phyloP scores from a whole-genome alignment of 73 alveolate genomes.

The Paramecium caudatum region DNA sequence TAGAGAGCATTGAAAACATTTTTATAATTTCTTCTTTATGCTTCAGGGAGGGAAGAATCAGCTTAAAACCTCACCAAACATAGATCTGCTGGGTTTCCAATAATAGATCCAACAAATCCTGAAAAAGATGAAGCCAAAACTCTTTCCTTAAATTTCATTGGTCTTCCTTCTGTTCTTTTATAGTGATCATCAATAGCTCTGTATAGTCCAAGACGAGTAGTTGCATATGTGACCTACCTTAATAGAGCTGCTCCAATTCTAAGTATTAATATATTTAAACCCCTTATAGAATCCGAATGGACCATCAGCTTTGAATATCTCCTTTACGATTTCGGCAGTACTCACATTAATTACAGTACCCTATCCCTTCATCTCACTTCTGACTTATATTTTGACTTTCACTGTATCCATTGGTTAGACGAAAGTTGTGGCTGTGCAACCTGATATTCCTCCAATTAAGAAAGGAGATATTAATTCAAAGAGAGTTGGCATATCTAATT shows the following conservation, averaged over 20 bases:
- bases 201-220: slow-evolving; percentile 89
- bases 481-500: slow-evolving; percentile 45
- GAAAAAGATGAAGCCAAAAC: slow-evolving; percentile 82
- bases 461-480: slow-evolving; percentile 76
- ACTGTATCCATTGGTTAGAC: slow-evolving; percentile 90
- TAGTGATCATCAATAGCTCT: slow-evolving; percentile 65
- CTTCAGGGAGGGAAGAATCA: slow-evolving; percentile 86
- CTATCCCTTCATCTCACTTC: slow-evolving; percentile 80
- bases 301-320: slow-evolving; percentile 80
- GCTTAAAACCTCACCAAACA: slow-evolving; percentile 89
- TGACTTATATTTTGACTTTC: slow-evolving; percentile 88
- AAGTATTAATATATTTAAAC: neutral
- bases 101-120: slow-evolving; percentile 90
- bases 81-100: slow-evolving; percentile 94
- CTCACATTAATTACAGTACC: slow-evolving; percentile 59
- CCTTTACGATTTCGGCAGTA: slow-evolving; percentile 82
- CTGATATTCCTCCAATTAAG: slow-evolving; percentile 88
- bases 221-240: slow-evolving; percentile 87
- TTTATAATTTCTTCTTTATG: slow-evolving; percentile 88
- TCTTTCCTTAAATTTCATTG: slow-evolving; percentile 78
- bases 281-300: slow-evolving; percentile 85
- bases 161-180: slow-evolving; percentile 47
- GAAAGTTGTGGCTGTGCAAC: slow-evolving; percentile 86
- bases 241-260: slow-evolving; percentile 86
- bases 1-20: slow-evolving; percentile 86